These are phyloP conservation scores for Ceratocystis huliohia DNA, from an alignment of 2,329 filamentous ascomycete genomes.

Conservation along the genomic window DNA sequence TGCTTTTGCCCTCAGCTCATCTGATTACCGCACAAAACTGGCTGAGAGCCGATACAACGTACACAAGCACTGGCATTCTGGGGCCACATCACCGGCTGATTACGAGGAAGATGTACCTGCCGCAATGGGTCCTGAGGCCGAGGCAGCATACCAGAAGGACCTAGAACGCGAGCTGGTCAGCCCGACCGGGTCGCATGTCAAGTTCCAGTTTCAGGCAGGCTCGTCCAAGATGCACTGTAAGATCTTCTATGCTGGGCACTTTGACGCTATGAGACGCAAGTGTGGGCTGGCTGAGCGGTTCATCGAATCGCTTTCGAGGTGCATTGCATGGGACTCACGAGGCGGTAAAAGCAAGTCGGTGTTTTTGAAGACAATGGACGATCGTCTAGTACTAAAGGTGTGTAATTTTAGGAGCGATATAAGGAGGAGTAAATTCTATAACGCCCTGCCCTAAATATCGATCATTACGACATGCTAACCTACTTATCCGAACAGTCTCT, in stretches of 20 bases:
- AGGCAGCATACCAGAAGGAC: conserved; percentile 46
- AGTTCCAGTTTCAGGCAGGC: conserved; percentile 89
- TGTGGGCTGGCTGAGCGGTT: conserved; percentile 90
- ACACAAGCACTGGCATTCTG: conserved; percentile 15
- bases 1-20: conserved; percentile 77
- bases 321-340: conserved; percentile 95
- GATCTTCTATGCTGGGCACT: conserved; percentile 96
- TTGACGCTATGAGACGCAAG: conserved; percentile 84
- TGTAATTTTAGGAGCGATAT: conserved; percentile 13
- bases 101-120: conserved; percentile 13
- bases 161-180: conserved; percentile 77
- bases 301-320: conserved; percentile 85
- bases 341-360: conserved; percentile 96
- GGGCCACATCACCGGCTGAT: conserved; percentile 6
- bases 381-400: conserved; percentile 77
- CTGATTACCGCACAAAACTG: conserved; percentile 75
- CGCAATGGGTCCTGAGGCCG: conserved; percentile 20
- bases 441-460: background rate
- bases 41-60: conserved; percentile 39
- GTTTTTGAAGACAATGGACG: conserved; percentile 91
- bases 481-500: conserved; percentile 47
- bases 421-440: no score
- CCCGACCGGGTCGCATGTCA: conserved; percentile 80
- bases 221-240: conserved; percentile 95
- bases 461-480: background rate